Percentiles rank a stretch among this genome's conserved stretches.
phyloP scores from a whole-genome alignment of 2,329 filamentous ascomycete species.

The Pyricularia sp. region DNA sequence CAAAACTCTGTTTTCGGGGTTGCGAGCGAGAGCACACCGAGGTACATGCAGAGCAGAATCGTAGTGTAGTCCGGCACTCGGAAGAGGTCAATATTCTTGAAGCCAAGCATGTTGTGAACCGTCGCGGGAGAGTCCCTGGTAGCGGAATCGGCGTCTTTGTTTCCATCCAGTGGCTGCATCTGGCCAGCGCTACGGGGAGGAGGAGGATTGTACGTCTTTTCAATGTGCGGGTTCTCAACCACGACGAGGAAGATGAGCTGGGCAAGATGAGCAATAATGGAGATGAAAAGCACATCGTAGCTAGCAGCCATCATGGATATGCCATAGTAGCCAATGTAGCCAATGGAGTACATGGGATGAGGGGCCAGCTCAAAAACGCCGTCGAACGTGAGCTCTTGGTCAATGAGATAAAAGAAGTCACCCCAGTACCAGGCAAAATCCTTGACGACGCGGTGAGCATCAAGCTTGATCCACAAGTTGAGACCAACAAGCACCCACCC shows the following conservation, averaged over 20 bases:
- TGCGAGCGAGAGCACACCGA: slow-evolving; percentile 57
- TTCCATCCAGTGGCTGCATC: not conserved
- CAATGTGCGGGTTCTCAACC: slow-evolving; percentile 95
- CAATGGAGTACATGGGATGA: slow-evolving; percentile 97
- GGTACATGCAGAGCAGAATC: slow-evolving; percentile 61
- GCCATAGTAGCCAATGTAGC: slow-evolving; percentile 94
- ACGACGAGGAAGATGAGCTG: slow-evolving; percentile 87
- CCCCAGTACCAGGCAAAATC: slow-evolving; percentile 99
- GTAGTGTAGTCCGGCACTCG: slow-evolving; percentile 74
- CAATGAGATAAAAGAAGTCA: slow-evolving; percentile 97
- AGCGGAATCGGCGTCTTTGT: slow-evolving; percentile 6
- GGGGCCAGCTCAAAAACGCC: slow-evolving; percentile 98
- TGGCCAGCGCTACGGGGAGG: slow-evolving; percentile 42
- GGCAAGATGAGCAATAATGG: slow-evolving; percentile 82
- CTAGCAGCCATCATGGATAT: slow-evolving; percentile 97
- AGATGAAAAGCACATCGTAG: slow-evolving; percentile 95
- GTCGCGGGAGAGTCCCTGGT: slow-evolving; percentile 39
- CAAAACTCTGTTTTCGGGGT: slow-evolving; percentile 66
- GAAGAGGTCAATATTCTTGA: slow-evolving; percentile 77
- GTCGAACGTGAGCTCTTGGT: slow-evolving; percentile 95
- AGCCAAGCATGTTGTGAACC: slow-evolving; percentile 72
- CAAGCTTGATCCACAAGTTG: slow-evolving; percentile 97
- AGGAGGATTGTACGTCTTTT: slow-evolving; percentile 91
- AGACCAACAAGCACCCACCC: slow-evolving; percentile 75
- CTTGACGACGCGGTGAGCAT: slow-evolving; percentile 94